Conservation (phyloP, 805 yeast species). For the Metschnikowia anglica region DNA sequence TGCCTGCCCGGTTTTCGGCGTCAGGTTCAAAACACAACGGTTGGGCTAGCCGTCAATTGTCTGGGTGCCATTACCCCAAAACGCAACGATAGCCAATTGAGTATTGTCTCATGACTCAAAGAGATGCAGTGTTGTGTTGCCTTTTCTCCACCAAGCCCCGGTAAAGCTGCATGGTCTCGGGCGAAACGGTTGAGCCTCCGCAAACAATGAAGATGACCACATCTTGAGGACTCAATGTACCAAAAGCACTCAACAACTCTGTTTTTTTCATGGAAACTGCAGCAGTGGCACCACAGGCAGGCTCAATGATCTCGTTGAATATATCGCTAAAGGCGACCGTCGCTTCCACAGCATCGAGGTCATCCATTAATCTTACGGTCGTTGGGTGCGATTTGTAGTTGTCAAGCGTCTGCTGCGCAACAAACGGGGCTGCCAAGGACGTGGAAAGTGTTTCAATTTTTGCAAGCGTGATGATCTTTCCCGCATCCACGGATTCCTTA, state of each 20-base stretch:
- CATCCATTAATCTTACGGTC: conserved; percentile 37
- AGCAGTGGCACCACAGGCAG: conserved; percentile 72
- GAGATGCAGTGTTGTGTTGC: no score
- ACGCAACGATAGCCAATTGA: no score
- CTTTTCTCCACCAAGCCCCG: conserved; percentile 8
- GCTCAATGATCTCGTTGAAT: conserved; percentile 56
- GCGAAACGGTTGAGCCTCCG: conserved; percentile 35
- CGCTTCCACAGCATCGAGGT: conserved; percentile 56
- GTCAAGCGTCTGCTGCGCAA: conserved; percentile 46
- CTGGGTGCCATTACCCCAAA: no score
- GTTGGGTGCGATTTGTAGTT: conserved; percentile 30
- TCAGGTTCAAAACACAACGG: no score
- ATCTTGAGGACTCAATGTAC: conserved; percentile 36
- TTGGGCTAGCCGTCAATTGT: no score
- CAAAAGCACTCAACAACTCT: conserved; percentile 27
- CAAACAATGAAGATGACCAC: conserved; percentile 57
- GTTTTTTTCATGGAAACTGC: conserved; percentile 45
- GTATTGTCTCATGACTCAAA: no score
- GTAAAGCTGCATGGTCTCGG: conserved; percentile 14
- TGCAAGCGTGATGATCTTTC: conserved; percentile 42
- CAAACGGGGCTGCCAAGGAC: conserved; percentile 60
- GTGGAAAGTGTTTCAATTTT: conserved; percentile 58
- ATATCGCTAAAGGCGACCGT: conserved; percentile 51
- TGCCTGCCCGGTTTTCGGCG: no score
- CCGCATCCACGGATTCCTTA: conserved; percentile 47